These are phyloP conservation scores for Geotrichum klebahnii DNA, from an alignment of 1,139 yeast species.

Conservation along the genomic window DNA sequence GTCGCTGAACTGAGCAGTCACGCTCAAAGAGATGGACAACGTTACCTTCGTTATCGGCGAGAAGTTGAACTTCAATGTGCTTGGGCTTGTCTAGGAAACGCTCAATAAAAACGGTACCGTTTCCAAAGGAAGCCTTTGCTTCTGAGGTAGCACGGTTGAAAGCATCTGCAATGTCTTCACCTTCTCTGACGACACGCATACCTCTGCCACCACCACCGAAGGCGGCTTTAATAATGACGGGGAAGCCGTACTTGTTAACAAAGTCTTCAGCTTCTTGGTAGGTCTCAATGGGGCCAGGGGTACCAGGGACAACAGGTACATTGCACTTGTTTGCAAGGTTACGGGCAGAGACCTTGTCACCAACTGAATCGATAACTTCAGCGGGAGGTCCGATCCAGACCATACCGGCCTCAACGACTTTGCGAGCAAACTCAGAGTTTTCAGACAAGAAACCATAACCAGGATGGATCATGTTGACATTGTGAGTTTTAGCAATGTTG, in stretches of 20 bases:
- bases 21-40: conserved; percentile 94
- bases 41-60: conserved; percentile 92
- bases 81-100: conserved; percentile 92
- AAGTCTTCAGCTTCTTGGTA: conserved; percentile 75
- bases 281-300: conserved; percentile 89
- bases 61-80: conserved; percentile 94
- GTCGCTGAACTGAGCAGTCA: conserved; percentile 98
- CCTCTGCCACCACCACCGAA: conserved; percentile 99
- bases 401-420: conserved; percentile 86
- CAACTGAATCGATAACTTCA: conserved; percentile 88
- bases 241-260: conserved; percentile 81
- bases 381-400: conserved; percentile 96
- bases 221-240: conserved; percentile 97
- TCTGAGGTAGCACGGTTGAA: conserved; percentile 91
- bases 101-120: conserved; percentile 97
- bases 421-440: conserved; percentile 88
- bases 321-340: conserved; percentile 71
- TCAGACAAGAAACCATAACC: conserved; percentile 97
- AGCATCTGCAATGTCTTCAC: conserved; percentile 89
- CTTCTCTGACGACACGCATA: conserved; percentile 98
- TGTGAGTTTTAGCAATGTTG: conserved; percentile 79
- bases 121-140: conserved; percentile 92
- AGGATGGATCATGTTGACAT: conserved; percentile 95
- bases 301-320: conserved; percentile 97
- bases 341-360: conserved; percentile 96